Conservation (phyloP, 768 basidiomycete species). For the Epithele typhae region DNA sequence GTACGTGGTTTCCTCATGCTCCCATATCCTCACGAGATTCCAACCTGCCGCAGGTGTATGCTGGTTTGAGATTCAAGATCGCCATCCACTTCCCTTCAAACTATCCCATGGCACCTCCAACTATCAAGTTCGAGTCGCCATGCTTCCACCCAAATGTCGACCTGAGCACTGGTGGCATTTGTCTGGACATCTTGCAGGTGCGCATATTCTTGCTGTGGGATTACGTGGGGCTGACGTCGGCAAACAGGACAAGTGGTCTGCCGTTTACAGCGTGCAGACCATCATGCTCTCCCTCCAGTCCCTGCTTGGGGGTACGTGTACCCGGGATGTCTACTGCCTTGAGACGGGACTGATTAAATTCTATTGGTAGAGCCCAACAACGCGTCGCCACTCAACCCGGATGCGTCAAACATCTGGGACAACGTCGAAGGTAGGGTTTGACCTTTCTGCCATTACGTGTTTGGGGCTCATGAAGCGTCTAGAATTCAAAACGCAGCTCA, state of each 20-base stretch:
- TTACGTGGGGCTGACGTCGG: neutral
- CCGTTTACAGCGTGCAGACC: conserved; percentile 88
- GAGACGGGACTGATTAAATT: neutral
- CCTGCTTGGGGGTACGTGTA: conserved; percentile 69
- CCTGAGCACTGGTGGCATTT: conserved; percentile 70
- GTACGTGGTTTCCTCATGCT: conserved; percentile 35
- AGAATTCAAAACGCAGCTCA: conserved; percentile 72
- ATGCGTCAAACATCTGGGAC: conserved; percentile 81
- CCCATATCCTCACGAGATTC: conserved; percentile 2
- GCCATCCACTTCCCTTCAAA: conserved; percentile 81
- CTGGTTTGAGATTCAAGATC: conserved; percentile 77
- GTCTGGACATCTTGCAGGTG: conserved; percentile 85
- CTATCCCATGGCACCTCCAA: conserved; percentile 84
- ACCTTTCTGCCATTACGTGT: conserved; percentile 1
- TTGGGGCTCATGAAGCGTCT: conserved; percentile 7
- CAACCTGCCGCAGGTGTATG: conserved; percentile 55
- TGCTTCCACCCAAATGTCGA: conserved; percentile 94
- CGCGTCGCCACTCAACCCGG: conserved; percentile 83
- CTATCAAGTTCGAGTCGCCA: conserved; percentile 83
- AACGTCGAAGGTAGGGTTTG: conserved; percentile 52
- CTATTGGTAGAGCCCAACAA: conserved; percentile 80
- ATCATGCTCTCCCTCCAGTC: conserved; percentile 86
- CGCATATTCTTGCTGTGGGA: conserved; percentile 8
- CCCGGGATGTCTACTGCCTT: neutral
- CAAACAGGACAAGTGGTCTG: conserved; percentile 84